Conservation (phyloP, 805 yeast species). For the Suhomyces sp. region DNA sequence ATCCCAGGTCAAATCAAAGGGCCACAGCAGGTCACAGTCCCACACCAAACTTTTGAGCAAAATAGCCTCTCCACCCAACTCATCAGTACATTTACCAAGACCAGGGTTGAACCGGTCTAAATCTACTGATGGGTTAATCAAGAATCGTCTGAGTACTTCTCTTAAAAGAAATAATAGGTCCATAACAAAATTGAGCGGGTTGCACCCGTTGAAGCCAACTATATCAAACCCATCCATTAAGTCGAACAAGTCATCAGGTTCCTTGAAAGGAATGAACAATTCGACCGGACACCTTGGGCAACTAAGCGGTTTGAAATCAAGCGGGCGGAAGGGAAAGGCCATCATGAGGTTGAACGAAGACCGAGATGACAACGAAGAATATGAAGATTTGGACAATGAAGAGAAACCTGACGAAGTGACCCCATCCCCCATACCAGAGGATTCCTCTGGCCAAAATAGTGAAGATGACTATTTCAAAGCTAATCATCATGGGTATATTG, state of each 20-base stretch:
- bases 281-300: slow-evolving; percentile 12
- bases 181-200: slow-evolving; percentile 32
- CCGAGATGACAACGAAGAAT: slow-evolving; percentile 29
- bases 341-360: slow-evolving; percentile 41
- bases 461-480: slow-evolving; percentile 2
- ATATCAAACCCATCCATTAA: slow-evolving; percentile 28
- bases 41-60: slow-evolving; percentile 32
- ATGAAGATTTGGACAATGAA: slow-evolving; percentile 29
- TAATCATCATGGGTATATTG: neutral
- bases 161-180: slow-evolving; percentile 37
- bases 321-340: slow-evolving; percentile 38
- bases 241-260: slow-evolving; percentile 32
- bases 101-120: slow-evolving; percentile 40
- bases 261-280: slow-evolving; percentile 30
- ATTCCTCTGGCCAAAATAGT: neutral
- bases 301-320: slow-evolving; percentile 34
- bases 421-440: neutral
- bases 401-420: slow-evolving; percentile 8
- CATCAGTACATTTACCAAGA: slow-evolving; percentile 12
- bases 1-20: slow-evolving; percentile 10
- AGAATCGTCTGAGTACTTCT: slow-evolving; percentile 20
- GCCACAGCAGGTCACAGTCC: slow-evolving; percentile 31
- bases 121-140: slow-evolving; percentile 39
- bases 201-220: slow-evolving; percentile 39
- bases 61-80: slow-evolving; percentile 19